Conservation (phyloP, 1,284 basidiomycete genomes). For the Naganishia sp. region DNA sequence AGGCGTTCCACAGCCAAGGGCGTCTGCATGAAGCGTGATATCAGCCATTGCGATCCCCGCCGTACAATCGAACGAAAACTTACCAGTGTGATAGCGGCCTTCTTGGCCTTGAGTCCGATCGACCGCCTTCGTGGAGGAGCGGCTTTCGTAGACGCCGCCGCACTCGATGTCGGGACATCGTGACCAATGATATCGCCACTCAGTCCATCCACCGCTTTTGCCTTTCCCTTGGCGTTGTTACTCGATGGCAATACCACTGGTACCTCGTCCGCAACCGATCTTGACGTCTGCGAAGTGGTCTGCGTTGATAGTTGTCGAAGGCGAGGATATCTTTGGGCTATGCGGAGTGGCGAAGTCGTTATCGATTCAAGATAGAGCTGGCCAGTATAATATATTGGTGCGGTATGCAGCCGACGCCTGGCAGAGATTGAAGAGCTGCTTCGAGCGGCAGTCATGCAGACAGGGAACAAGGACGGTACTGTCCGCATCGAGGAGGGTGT, state of each 20-base stretch:
- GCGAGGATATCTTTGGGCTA: constrained; percentile 20
- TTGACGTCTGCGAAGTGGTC: not conserved
- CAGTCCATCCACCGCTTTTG: constrained; percentile 15
- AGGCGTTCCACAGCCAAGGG: constrained; percentile 76
- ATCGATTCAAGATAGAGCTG: not conserved
- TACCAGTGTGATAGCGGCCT: constrained; percentile 80
- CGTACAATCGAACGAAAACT: constrained; percentile 48
- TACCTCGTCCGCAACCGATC: constrained; percentile 15
- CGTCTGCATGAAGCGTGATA: constrained; percentile 60
- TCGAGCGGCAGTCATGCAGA: constrained; percentile 1
- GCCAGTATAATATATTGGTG: not conserved
- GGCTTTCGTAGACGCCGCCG: constrained; percentile 3
- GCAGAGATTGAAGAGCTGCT: not conserved
- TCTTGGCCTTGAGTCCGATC: constrained; percentile 63
- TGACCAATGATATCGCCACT: constrained; percentile 24
- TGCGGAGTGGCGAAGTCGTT: not conserved
- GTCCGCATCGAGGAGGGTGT: not conserved
- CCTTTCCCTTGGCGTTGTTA: constrained; percentile 22
- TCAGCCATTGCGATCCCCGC: not conserved
- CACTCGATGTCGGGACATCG: constrained; percentile 6
- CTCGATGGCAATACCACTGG: constrained; percentile 16
- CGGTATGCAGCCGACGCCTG: constrained; percentile 1
- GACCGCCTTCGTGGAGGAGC: constrained; percentile 36
- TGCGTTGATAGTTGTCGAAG: constrained; percentile 21
- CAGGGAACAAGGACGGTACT: not conserved